Evolutionary conservation across 352 stramenopile genomes (phyloP).

Genomic region (Globisporangium yorkense): DNA sequence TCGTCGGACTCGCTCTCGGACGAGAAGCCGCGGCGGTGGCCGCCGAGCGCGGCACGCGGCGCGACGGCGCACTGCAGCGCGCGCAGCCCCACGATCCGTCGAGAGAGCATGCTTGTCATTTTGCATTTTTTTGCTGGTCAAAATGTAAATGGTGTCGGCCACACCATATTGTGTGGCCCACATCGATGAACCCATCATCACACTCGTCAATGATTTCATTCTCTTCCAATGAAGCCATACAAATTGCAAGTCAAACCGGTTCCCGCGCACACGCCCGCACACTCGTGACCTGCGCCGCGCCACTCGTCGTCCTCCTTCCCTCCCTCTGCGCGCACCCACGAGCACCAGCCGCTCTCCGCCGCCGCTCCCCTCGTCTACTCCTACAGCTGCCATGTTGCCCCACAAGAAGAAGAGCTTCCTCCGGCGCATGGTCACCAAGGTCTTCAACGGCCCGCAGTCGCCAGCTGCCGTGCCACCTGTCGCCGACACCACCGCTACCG

Average conservation of each 20-base stretch:
- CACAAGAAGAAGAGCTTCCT: conserved; percentile 2
- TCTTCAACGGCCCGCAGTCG: background rate
- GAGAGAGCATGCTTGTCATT: background rate
- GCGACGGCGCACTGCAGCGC: background rate
- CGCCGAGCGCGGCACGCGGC: background rate
- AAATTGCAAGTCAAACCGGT: background rate
- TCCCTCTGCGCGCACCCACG: background rate
- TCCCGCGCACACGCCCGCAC: background rate
- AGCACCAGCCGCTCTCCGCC: background rate
- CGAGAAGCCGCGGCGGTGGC: conserved; percentile 4
- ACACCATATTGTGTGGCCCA: background rate
- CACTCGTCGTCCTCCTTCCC: background rate
- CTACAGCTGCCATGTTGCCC: background rate
- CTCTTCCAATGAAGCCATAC: background rate
- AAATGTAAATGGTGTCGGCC: background rate
- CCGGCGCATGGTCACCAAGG: conserved; percentile 1
- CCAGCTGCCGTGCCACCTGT: background rate
- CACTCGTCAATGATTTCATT: background rate
- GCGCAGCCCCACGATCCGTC: background rate
- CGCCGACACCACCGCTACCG: background rate
- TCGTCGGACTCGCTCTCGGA: conserved; percentile 13
- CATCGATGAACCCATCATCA: background rate
- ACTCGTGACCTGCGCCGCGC: background rate
- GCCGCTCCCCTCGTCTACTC: background rate
- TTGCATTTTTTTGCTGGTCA: background rate